These are phyloP conservation scores for Austroboletus olivaceoglutinosus DNA, from an alignment of 1,284 basidiomycete species.

Conservation along the genomic window DNA sequence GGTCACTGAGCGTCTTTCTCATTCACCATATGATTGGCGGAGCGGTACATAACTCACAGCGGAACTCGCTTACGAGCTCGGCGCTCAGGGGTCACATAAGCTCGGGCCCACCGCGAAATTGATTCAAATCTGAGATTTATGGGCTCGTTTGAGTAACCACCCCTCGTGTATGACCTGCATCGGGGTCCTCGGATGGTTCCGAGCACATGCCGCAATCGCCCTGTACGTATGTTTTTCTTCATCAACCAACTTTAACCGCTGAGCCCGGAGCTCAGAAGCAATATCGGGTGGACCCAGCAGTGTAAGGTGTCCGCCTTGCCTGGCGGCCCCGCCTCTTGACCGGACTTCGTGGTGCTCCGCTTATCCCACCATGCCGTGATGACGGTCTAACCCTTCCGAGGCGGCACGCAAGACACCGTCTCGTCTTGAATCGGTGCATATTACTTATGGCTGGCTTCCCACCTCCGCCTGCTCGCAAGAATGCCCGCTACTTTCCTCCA, in stretches of 20 bases:
- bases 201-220: conserved; percentile 19
- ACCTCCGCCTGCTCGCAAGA: conserved; percentile 14
- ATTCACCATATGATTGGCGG: conserved; percentile 9
- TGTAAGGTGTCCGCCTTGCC: not conserved
- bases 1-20: not conserved
- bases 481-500: conserved; percentile 30
- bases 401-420: conserved; percentile 25
- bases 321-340: conserved; percentile 20
- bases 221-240: conserved; percentile 13
- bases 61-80: conserved; percentile 14
- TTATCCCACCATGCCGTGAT: conserved; percentile 32
- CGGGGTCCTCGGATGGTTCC: conserved; percentile 29
- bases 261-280: conserved; percentile 10
- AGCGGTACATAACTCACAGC: not conserved
- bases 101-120: conserved; percentile 13
- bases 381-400: conserved; percentile 26
- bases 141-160: conserved; percentile 19
- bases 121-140: conserved; percentile 31
- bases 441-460: conserved; percentile 21
- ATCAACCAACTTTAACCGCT: conserved; percentile 18
- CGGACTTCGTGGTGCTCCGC: conserved; percentile 13
- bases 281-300: conserved; percentile 6
- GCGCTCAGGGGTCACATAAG: conserved; percentile 26
- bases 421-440: conserved; percentile 26
- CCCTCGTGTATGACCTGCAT: conserved; percentile 10